Evolutionary conservation across 768 basidiomycete species (phyloP), one percentile per base, ranked within the genome.

Genomic region (Melanogaster broomeanus): DNA sequence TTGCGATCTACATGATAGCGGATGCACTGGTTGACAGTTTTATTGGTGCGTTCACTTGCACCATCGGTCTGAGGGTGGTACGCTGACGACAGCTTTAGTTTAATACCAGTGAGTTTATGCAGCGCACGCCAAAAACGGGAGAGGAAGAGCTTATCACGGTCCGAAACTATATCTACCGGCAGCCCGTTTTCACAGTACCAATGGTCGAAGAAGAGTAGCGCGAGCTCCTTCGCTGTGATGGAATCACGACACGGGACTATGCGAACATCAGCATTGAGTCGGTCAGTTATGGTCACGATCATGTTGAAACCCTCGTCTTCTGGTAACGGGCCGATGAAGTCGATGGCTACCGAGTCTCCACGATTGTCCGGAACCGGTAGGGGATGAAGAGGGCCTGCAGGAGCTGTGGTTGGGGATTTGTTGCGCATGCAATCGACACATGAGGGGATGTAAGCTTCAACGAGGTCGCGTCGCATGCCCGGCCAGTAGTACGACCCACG

Each of bases 311-410:
- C 69, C 1, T 64, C 11, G 12, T 75, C 70, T 2, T 48, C 38
- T 0, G 70, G 72, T 0, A 74, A 44, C 0, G 70, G 74, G 0
- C 73, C 72, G 12, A 75, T 55, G 41, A 75, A 75, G 47, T 75
- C 67, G 6, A 75, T 61, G 0, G 62, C 63, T 0, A 77, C 51
- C 0, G 63, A 68, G 0, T 57, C 43, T 0, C 57, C 49, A 15
- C 46, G 28, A 1, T 28, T 27, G 27, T 47, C 48, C 1, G 48
- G 45, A 15, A 58, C 34, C 3, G 52, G 54, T 13, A 59, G 37
- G 6, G 59, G 55, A 35, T 49, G 55, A 2, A 74, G 48, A 0
- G 69, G 65, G 6, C 65, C 50, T 46, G 59, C 5, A 2, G 57
- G 56, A 50, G 57, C 24, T 41, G 67, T 45, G 0, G 61, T 52